Evolutionary conservation across 345 rosid genomes (phyloP).

Genomic region (Acer negundo): DNA sequence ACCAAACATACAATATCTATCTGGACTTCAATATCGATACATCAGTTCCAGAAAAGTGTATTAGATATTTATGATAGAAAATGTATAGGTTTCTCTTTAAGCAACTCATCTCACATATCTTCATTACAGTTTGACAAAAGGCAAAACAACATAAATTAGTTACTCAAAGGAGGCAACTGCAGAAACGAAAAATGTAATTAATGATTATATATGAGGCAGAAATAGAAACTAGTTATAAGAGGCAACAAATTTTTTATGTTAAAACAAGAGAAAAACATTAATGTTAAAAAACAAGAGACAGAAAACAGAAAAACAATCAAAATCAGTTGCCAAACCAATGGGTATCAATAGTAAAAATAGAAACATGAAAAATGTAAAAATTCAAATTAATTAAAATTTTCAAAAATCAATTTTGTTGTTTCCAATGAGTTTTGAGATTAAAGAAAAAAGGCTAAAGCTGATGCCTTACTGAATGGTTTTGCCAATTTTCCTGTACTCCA

Average conservation of each 20-base stretch:
- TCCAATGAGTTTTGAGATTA: constrained; percentile 1
- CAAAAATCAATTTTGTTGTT: not conserved
- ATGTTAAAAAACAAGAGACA: not conserved
- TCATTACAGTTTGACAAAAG: not conserved
- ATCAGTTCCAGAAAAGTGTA: not conserved
- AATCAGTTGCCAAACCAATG: not conserved
- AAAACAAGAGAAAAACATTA: too few relatives aligned
- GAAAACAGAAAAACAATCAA: not conserved
- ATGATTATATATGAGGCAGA: not conserved
- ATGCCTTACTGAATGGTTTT: constrained; percentile 77
- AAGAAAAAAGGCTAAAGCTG: constrained; percentile 11
- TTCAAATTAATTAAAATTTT: not conserved
- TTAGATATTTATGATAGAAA: not conserved
- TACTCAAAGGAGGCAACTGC: not conserved
- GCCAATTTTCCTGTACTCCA: constrained; percentile 82
- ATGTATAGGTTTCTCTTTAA: not conserved
- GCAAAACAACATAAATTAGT: not conserved
- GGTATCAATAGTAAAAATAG: not conserved
- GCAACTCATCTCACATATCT: not conserved
- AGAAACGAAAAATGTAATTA: not conserved
- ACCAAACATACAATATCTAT: not conserved
- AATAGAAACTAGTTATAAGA: not conserved
- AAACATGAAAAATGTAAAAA: not conserved
- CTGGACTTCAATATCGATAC: not conserved
- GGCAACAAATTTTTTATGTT: not conserved